Conservation (phyloP, 352 stramenopile species). For the Globisporangium alternatum region DNA sequence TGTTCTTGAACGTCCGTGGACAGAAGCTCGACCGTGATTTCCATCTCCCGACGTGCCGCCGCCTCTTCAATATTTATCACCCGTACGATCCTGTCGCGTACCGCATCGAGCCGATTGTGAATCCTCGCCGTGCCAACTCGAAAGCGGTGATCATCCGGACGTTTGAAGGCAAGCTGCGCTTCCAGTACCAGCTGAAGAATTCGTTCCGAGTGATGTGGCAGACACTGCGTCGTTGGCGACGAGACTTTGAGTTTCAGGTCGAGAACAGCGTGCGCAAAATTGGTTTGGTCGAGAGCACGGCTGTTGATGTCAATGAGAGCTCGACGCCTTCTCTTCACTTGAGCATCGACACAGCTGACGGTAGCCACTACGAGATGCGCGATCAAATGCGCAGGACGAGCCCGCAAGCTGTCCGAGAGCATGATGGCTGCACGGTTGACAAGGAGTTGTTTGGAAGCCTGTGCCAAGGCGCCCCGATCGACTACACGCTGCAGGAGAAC, state of each 20-base stretch:
- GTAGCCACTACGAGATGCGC: conserved; percentile 5
- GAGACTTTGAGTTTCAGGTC: conserved; percentile 75
- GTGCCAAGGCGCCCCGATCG: conserved; percentile 70
- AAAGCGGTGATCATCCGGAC: conserved; percentile 84
- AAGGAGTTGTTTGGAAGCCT: conserved; percentile 54
- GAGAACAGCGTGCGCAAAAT: conserved; percentile 63
- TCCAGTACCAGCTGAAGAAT: conserved; percentile 85
- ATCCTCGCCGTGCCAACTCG: conserved; percentile 64
- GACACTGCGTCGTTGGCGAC: conserved; percentile 67
- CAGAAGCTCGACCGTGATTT: conserved; percentile 73
- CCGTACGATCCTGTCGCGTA: conserved; percentile 94
- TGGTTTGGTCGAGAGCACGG: conserved; percentile 59
- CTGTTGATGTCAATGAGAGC: neutral
- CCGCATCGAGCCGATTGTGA: conserved; percentile 93
- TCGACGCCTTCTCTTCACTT: neutral
- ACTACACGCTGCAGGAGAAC: conserved; percentile 92
- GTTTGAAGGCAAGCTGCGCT: conserved; percentile 79
- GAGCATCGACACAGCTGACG: conserved; percentile 16
- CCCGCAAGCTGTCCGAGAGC: conserved; percentile 19
- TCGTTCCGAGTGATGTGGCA: conserved; percentile 80
- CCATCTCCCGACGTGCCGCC: conserved; percentile 69
- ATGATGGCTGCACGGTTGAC: conserved; percentile 39
- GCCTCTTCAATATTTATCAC: conserved; percentile 95
- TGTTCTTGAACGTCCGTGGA: conserved; percentile 92
- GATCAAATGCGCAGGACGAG: conserved; percentile 2